Evolutionary conservation across 2,329 filamentous ascomycete genomes (phyloP), one percentile per base, ranked within the genome.

Genomic region (Ceratocystis cubensis): DNA sequence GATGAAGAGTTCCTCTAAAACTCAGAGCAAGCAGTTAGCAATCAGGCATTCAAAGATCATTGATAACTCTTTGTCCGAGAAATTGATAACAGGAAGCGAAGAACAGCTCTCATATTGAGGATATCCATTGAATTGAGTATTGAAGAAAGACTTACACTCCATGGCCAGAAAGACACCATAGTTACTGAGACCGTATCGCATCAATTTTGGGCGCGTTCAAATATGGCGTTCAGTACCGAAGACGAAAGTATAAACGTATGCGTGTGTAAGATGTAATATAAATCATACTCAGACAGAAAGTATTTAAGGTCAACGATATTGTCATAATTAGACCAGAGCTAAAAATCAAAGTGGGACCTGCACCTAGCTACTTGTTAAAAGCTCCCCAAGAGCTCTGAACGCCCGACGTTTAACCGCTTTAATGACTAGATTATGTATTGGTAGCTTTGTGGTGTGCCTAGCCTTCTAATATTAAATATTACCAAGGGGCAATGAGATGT

Each of bases 161-260:
- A 96, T 70, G 90, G 89, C 89, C 90, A 94, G 71, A 94, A 82
- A 65, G 87, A 89, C 72, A 92, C 88, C 89, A 94, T 94, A 69
- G 70, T 76, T 70, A 20, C 17, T 25, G 2, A 6, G 28, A 7
- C 30, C 10, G 37, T 41, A 41, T 41, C 37, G 37, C 37, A 41
- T 41, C 13, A 13, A 2, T 41, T 13, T 4, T 13, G 10, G 37
- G 37, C 37, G 37, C 37, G 37, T 41, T 41, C 13, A 41, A 41
- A 5, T 13, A 41, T 41, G 10, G 37, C 37, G 37, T 41, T 41
- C 8, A 41, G 37, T 41, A 41, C 37, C 8, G 37, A 41, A 41
- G 10, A 41, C 37, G 37, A 41, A 41, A 41, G 37, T 15, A 41
- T 15, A 15, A 4, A 4, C 3, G 13, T 41, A 22, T 62, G 10